Conservation (phyloP, 352 stramenopile genomes). For the Globisporangium cystogenes region DNA sequence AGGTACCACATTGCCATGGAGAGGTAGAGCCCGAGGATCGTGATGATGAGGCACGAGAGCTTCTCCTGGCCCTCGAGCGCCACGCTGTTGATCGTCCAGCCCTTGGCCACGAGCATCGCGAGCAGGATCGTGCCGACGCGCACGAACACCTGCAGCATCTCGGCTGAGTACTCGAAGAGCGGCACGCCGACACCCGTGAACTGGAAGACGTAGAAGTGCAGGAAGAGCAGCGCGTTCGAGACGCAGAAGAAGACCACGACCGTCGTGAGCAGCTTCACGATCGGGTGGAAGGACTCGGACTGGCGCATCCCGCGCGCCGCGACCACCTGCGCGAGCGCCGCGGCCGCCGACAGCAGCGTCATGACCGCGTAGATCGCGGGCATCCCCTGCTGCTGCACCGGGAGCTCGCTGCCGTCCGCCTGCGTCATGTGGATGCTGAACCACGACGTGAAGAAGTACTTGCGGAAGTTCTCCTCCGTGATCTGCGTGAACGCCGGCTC, state of each 20-base stretch:
- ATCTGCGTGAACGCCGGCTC: constrained; percentile 59
- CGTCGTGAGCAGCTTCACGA: constrained; percentile 65
- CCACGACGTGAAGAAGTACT: constrained; percentile 80
- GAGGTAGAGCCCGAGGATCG: constrained; percentile 58
- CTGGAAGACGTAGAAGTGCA: constrained; percentile 55
- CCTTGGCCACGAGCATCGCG: constrained; percentile 71
- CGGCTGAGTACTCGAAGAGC: constrained; percentile 62
- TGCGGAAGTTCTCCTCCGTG: constrained; percentile 58
- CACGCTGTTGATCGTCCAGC: constrained; percentile 76
- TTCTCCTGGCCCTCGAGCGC: constrained; percentile 54
- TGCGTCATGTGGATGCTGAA: constrained; percentile 79
- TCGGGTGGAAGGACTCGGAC: constrained; percentile 74
- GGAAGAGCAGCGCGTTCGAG: constrained; percentile 47
- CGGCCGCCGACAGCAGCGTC: constrained; percentile 29
- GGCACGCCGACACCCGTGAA: constrained; percentile 66
- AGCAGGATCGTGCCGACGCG: constrained; percentile 64
- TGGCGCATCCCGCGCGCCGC: constrained; percentile 37
- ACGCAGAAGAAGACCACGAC: constrained; percentile 61
- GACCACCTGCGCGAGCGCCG: constrained; percentile 31
- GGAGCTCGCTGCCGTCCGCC: constrained; percentile 50
- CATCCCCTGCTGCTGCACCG: constrained; percentile 61
- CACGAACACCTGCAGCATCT: constrained; percentile 66
- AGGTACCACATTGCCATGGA: constrained; percentile 81
- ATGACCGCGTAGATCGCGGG: constrained; percentile 46
- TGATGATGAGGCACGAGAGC: constrained; percentile 60